Base-by-base conservation (phyloP, 345 rosid species). In the Salix brachista region DNA sequence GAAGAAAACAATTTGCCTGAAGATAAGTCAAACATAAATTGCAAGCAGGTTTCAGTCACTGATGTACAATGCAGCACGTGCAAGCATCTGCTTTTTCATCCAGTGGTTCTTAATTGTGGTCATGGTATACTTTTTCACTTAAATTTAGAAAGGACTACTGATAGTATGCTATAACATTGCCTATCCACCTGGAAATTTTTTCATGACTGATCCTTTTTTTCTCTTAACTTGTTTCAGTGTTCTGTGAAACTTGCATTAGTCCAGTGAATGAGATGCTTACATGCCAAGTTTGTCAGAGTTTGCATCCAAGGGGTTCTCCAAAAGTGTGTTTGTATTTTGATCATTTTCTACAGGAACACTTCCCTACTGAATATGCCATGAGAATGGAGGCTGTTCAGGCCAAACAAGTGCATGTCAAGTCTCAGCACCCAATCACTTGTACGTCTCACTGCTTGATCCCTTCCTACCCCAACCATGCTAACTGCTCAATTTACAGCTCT, bases 91-190 rank as follows among this genome's bases (percentile, higher is more conserved):
- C 89, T 89, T 21, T 79, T 86, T 68, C 86, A 67, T 71, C 94
- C 97, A 0, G 86, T 90, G 42, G 89, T 80, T 74, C 94, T 92
- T 79, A 92, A 94, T 75, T 94, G 95, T 58, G 97, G 97, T 79
- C 97, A 94, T 80, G 98, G 98, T 94, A 91, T 30, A 13, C 25
- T 58, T 61, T 68, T 84, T 58, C 41, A 46, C 54, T 58, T 41
- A 67, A 54, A 50, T 74, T 54, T 11, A 41, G 73, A n/a, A n/a
- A 37, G 17, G 54, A 37, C 66, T 19, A 21, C 23, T 25, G 64
- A 25, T 34, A 19, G 62, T 73, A 54, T 37, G 37, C 46, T 28
- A 75, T 42, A 50, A 17, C 44, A 23, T 17, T n/a, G 58, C 61
- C 48, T 66, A 30, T 34, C 69, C 42, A 28, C n/a, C 23, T 30